These are phyloP conservation scores for Sporobolomyces phaffii DNA, from an alignment of 768 basidiomycete species.

Conservation along the genomic window DNA sequence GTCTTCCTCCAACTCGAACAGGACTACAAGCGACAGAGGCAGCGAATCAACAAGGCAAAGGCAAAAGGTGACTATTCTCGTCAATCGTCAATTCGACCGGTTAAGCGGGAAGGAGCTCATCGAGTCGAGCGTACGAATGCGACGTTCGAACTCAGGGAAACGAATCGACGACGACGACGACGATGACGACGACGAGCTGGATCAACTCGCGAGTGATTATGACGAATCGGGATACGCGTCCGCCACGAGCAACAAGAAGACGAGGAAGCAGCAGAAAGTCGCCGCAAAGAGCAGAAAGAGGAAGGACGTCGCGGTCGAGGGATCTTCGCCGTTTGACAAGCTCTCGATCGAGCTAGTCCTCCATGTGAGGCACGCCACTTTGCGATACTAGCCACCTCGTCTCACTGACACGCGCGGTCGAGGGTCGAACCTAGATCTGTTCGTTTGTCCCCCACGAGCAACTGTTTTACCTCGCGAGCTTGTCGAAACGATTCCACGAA, in stretches of 20 bases:
- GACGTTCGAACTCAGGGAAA: too few relatives aligned
- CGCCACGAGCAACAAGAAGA: neutral
- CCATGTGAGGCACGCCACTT: neutral
- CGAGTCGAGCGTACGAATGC: neutral
- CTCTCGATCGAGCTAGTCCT: neutral
- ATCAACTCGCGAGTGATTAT: conserved; percentile 1
- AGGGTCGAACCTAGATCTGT: neutral
- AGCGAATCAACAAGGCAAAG: neutral
- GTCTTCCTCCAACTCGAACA: neutral
- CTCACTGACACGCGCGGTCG: too few relatives aligned
- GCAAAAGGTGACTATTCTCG: neutral
- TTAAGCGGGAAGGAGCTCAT: neutral
- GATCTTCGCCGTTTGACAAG: neutral
- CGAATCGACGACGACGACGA: too few relatives aligned
- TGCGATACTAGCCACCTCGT: too few relatives aligned
- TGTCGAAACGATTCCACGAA: neutral
- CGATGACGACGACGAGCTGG: neutral
- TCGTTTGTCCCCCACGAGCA: neutral
- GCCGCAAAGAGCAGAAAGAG: neutral
- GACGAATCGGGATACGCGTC: conserved; percentile 4
- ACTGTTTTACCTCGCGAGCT: neutral
- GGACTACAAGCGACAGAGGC: conserved; percentile 1
- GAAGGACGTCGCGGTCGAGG: too few relatives aligned
- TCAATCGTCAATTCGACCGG: neutral
- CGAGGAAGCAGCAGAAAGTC: neutral